These are phyloP conservation scores for Plectosphaerella plurivora DNA, from an alignment of 2,329 filamentous ascomycete genomes.

Conservation along the genomic window DNA sequence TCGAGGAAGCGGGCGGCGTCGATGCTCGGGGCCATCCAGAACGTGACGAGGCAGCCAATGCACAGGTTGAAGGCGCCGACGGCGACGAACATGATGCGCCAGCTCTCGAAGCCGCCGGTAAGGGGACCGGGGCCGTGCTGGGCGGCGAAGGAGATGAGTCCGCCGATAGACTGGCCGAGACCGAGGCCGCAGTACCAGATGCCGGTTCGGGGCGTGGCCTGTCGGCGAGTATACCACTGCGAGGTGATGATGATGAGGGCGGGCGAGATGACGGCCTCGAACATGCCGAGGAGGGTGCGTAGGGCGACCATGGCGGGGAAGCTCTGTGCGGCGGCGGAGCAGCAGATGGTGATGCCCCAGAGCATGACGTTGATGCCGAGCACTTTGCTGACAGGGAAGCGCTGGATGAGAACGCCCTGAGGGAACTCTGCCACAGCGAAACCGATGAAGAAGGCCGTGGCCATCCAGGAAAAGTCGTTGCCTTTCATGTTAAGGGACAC, in stretches of 20 bases:
- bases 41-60: constrained; percentile 7
- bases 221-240: constrained; percentile 20
- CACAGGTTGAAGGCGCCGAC: constrained; percentile 9
- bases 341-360: constrained; percentile 25
- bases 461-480: constrained; percentile 25
- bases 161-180: constrained; percentile 7
- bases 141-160: constrained; percentile 8
- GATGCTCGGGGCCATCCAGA: background rate
- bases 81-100: constrained; percentile 18
- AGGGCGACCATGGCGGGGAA: constrained; percentile 25
- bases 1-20: background rate
- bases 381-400: constrained; percentile 10
- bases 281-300: constrained; percentile 29
- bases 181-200: constrained; percentile 12
- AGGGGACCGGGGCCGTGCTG: constrained; percentile 4
- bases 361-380: constrained; percentile 19
- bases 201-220: constrained; percentile 13
- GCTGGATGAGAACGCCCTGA: constrained; percentile 7
- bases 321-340: constrained; percentile 23
- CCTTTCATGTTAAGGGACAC: constrained; percentile 21
- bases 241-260: constrained; percentile 24
- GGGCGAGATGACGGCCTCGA: constrained; percentile 26
- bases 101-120: constrained; percentile 7
- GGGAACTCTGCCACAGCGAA: constrained; percentile 22
- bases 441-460: constrained; percentile 23